Evolutionary conservation across 2,329 filamentous ascomycete species (phyloP), one percentile per base, ranked within the genome.

Genomic region (Nannizziopsis arthrosporioides): DNA sequence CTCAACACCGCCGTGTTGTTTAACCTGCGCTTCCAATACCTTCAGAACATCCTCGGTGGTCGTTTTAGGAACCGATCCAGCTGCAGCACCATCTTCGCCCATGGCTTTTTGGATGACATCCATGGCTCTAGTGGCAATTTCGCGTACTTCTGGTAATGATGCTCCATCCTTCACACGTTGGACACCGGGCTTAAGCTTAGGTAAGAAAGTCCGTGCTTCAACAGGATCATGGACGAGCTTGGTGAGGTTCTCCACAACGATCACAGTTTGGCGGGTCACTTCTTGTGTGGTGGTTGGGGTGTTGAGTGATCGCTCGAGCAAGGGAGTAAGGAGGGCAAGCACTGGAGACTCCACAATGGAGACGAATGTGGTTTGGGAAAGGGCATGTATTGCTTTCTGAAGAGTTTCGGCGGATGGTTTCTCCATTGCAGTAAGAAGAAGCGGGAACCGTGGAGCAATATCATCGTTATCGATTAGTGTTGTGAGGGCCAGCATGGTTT

Each of bases 331-430:
- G 48, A 98, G 80, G 14, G 92, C 92, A 50, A 98, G 79, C 4
- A 96, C 90, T 8, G 92, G 92, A 7, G 90, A 95, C 10, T 88
- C 95, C 58, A 98, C 92, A 55, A 94, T 77, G 48, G 92, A 89
- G 46, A 98, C 92, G 58, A 98, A 98, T n/a, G 92, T 98, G 9
- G 92, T 98, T 71, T 94, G 87, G 3, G 89, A 95, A 40, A 98
- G 75, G 40, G 89, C 92, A 63, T 95, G 92, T 55, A 98, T 96
- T 30, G 92, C 89, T 73, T 95, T 95, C 64, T 94, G 86, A 48
- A 93, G 76, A 22, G 84, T 87, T 66, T 93, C 81, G 11, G 85
- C 75, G 9, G 87, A 94, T 5, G 92, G 92, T 59, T 95, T 82
- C 65, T 95, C 86, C 82, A 98, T 95, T 42, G 87, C 85, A 64